Evolutionary conservation across 345 rosid species (phyloP).

Genomic region (Garcia nutans): DNA sequence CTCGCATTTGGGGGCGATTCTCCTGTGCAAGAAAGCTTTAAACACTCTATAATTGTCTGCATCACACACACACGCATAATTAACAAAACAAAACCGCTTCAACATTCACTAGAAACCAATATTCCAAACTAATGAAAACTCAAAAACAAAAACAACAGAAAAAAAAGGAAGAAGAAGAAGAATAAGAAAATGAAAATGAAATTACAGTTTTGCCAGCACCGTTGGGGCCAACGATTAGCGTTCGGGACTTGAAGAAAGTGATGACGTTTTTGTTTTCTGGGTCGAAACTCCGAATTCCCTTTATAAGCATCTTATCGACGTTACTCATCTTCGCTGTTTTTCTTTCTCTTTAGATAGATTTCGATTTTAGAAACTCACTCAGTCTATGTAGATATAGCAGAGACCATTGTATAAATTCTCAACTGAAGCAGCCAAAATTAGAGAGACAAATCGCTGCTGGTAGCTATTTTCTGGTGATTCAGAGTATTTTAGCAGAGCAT

Average conservation of each 20-base stretch:
- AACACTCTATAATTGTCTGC: slow-evolving; percentile 93
- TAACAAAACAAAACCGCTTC: not conserved
- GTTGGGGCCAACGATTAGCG: slow-evolving; percentile 96
- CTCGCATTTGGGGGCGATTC: slow-evolving; percentile 99
- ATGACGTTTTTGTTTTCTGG: slow-evolving; percentile 91
- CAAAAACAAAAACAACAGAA: not conserved
- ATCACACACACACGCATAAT: not conserved
- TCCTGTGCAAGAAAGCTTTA: slow-evolving; percentile 93
- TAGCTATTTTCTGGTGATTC: not conserved
- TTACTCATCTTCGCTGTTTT: slow-evolving; percentile 81
- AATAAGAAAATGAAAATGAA: not conserved
- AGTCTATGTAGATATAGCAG: no score
- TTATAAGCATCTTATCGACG: slow-evolving; percentile 94
- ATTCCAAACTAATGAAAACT: not conserved
- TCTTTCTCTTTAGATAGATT: not conserved
- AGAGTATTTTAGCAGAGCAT: no score
- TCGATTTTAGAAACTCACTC: not conserved
- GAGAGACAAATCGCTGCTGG: not conserved
- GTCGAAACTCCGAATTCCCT: slow-evolving; percentile 99
- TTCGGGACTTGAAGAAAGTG: slow-evolving; percentile 89
- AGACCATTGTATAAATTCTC: not conserved
- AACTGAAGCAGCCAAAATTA: not conserved
- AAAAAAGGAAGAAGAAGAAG: not conserved
- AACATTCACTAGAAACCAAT: not conserved
- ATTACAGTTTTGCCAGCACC: slow-evolving; percentile 95